Base-by-base conservation (phyloP, 345 rosid species). In the Euphorbia peplus region DNA sequence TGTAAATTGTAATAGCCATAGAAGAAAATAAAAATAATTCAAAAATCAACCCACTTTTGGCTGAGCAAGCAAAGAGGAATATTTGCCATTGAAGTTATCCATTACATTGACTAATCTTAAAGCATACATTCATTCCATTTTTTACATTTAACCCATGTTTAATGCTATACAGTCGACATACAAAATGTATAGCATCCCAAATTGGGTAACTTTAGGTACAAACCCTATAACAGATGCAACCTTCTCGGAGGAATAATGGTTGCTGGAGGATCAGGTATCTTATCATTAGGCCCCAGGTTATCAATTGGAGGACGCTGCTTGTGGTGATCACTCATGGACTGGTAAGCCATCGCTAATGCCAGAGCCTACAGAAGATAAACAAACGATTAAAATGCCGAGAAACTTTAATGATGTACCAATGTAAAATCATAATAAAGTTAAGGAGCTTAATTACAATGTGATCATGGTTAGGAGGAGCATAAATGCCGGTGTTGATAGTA, bases 341-440 rank as follows among this genome's bases (percentile, higher is more conserved):
- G 96, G 81, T 87, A 90, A 19, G 89, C 97, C 84, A 93, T 90
- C 62, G 93, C 93, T 78, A 93, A 78, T 63, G 97, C 97, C 67
- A 93, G 81, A 53, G 92, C 98, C 95, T 92, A 75, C 74, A 64
- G 15, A 39, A 59, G 19, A 44, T 32, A 32, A 35, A 48, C 66
- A 26, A 16, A 9, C 7, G 19, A 30, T 54, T 19, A 72, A 50
- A 35, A 19, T 15, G 29, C 53, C 3, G 39, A 4, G 6, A 11
- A 39, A 39, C 42, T 39, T 8, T 39, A 5, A 8, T 39, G 9
- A 39, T 8, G 9, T 8, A 4, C 5, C 10, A 39, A 4, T 4
- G 42, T 39, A 39, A 39, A 39, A 39, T 39, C 42, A 39, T 39
- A 39, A 39, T 11, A 2, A 52, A 8, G 48, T 13, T 13, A 14